Evolutionary conservation across 2,329 filamentous ascomycete genomes (phyloP).

Genomic region (Epichloe glyceriae): DNA sequence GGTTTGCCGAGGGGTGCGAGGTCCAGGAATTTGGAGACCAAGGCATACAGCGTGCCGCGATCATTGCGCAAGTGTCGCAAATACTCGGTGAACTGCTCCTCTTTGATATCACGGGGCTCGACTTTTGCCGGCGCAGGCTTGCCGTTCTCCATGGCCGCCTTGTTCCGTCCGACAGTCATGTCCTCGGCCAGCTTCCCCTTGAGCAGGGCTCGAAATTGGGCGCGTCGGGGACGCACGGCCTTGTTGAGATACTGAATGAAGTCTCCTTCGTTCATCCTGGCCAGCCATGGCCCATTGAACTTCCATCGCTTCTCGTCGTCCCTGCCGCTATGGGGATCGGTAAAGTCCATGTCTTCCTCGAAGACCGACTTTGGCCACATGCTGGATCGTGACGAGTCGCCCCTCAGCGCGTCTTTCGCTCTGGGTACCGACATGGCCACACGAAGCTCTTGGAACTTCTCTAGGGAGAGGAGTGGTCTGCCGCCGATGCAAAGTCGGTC

Average conservation of each 20-base stretch:
- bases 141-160: conserved; percentile 26
- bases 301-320: conserved; percentile 46
- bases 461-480: conserved; percentile 69
- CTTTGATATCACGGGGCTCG: conserved; percentile 28
- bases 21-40: conserved; percentile 49
- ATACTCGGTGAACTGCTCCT: conserved; percentile 37
- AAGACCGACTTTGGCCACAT: conserved; percentile 40
- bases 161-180: conserved; percentile 25
- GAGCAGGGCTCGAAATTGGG: conserved; percentile 42
- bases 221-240: conserved; percentile 37
- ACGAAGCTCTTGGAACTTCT: conserved; percentile 76
- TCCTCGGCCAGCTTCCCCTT: conserved; percentile 34
- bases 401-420: conserved; percentile 9
- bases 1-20: conserved; percentile 37
- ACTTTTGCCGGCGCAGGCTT: conserved; percentile 16
- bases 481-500: conserved; percentile 75
- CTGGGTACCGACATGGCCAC: conserved; percentile 52
- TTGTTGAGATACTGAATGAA: conserved; percentile 44
- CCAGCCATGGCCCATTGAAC: conserved; percentile 54
- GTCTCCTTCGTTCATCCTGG: conserved; percentile 46
- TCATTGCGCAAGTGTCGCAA: conserved; percentile 40
- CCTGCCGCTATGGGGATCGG: conserved; percentile 24
- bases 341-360: conserved; percentile 44
- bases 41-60: conserved; percentile 34
- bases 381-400: conserved; percentile 6